These are phyloP conservation scores for Dactylorhiza incarnata DNA, from an alignment of 106 monocot species.

Conservation along the genomic window DNA sequence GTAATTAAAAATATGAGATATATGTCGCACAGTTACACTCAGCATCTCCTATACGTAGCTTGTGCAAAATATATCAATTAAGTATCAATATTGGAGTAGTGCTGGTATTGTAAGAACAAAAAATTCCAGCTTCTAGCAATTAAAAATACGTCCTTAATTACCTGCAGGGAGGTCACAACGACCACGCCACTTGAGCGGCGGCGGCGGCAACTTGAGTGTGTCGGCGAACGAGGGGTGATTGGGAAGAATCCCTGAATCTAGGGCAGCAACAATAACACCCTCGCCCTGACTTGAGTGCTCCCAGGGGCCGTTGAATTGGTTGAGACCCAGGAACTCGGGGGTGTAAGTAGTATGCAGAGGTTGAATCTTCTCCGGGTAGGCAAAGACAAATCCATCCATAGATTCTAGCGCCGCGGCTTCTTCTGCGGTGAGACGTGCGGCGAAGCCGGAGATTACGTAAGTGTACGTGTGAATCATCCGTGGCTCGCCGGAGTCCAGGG, in stretches of 20 bases:
- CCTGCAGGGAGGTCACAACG: slow-evolving; percentile 15
- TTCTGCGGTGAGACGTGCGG: slow-evolving; percentile 13
- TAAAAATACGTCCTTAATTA: too few species aligned
- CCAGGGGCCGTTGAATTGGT: slow-evolving; percentile 12
- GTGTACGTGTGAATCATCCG: slow-evolving; percentile 13
- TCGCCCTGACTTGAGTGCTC: slow-evolving; percentile 16
- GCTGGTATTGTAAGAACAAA: too few species aligned
- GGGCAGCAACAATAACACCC: slow-evolving; percentile 42
- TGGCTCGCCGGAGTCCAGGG: neutral
- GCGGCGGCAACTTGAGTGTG: slow-evolving; percentile 15
- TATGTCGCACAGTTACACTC: too few species aligned
- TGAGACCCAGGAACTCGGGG: slow-evolving; percentile 9
- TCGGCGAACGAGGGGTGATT: slow-evolving; percentile 42
- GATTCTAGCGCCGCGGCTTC: slow-evolving; percentile 3
- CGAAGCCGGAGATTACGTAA: slow-evolving; percentile 15
- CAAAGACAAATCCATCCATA: too few species aligned
- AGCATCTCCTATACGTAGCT: too few species aligned
- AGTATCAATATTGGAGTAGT: too few species aligned
- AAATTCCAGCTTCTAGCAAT: too few species aligned
- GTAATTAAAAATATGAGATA: too few species aligned
- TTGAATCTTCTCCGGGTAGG: too few species aligned
- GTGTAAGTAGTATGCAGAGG: too few species aligned
- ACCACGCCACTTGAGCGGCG: slow-evolving; percentile 39
- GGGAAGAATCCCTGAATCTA: slow-evolving; percentile 35
- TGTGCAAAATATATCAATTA: too few species aligned